Evolutionary conservation across 495 filamentous ascomycete species (phyloP).

Genomic region (Aspergillus steynii): DNA sequence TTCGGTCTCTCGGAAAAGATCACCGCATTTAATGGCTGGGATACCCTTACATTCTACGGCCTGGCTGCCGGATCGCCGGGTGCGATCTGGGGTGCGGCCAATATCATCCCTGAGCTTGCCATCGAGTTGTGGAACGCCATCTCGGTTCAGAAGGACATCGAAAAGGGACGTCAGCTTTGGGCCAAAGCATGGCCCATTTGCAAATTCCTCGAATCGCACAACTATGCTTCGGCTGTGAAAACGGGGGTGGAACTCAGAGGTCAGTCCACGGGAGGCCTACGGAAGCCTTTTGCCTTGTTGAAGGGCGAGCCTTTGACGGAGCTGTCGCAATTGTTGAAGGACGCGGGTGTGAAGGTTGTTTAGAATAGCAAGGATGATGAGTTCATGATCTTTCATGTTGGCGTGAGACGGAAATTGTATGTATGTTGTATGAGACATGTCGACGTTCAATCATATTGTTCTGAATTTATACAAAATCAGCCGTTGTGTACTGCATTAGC

Average conservation of each 20-base stretch:
- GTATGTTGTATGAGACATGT: constrained; percentile 3
- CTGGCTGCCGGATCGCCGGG: constrained; percentile 31
- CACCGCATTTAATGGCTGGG: constrained; percentile 39
- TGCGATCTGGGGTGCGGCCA: constrained; percentile 38
- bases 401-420: background rate
- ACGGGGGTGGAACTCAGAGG: constrained; percentile 37
- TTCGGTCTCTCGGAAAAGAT: constrained; percentile 32
- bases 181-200: constrained; percentile 35
- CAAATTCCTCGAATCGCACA: constrained; percentile 39
- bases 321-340: constrained; percentile 27
- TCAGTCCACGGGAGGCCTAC: constrained; percentile 31
- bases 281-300: constrained; percentile 36
- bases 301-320: constrained; percentile 26
- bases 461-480: background rate
- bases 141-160: constrained; percentile 30
- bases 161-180: constrained; percentile 35
- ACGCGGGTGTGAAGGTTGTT: constrained; percentile 36
- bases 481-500: constrained; percentile 13
- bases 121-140: constrained; percentile 37
- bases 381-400: background rate
- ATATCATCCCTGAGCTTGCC: constrained; percentile 38
- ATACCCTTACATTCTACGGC: constrained; percentile 41
- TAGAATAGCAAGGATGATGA: constrained; percentile 5
- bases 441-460: constrained; percentile 1
- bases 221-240: constrained; percentile 35